phyloP scores from a whole-genome alignment of 257 asterid species.

The Solanum okadae region DNA sequence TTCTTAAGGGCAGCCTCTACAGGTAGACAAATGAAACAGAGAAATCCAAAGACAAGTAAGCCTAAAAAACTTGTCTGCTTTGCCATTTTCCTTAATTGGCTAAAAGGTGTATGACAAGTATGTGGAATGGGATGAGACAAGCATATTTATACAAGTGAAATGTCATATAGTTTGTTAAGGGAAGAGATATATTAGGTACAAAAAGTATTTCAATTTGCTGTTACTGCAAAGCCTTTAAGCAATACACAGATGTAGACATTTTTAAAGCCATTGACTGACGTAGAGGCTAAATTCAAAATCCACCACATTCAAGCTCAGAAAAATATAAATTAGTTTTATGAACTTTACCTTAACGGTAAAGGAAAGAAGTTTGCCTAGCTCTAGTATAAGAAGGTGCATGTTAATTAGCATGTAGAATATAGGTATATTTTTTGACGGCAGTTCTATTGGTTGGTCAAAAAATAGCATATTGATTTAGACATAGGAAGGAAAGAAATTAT shows the following conservation, averaged over 20 bases:
- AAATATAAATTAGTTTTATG: neutral
- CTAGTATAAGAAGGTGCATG: neutral
- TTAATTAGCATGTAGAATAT: neutral
- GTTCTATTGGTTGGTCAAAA: neutral
- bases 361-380: neutral
- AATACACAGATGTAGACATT: slow-evolving; percentile 27
- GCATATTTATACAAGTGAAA: slow-evolving; percentile 15
- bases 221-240: slow-evolving; percentile 39
- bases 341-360: slow-evolving; percentile 15
- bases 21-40: slow-evolving; percentile 15
- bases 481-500: neutral
- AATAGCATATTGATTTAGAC: neutral
- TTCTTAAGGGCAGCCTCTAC: slow-evolving; percentile 34
- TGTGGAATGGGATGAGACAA: neutral
- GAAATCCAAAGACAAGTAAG: slow-evolving; percentile 11
- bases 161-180: slow-evolving; percentile 4
- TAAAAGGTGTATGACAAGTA: neutral
- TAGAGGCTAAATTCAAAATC: slow-evolving; percentile 22
- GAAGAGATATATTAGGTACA: slow-evolving; percentile 21
- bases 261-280: slow-evolving; percentile 21
- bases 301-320: slow-evolving; percentile 14
- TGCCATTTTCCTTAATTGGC: slow-evolving; percentile 13
- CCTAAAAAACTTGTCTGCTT: neutral
- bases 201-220: slow-evolving; percentile 6
- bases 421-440: neutral